A percentile compares a stretch with the other conserved stretches of the same genome.
These are phyloP conservation scores for Penicillium griseofulvum DNA, from an alignment of 2,329 filamentous ascomycete genomes.

Conservation along the genomic window DNA sequence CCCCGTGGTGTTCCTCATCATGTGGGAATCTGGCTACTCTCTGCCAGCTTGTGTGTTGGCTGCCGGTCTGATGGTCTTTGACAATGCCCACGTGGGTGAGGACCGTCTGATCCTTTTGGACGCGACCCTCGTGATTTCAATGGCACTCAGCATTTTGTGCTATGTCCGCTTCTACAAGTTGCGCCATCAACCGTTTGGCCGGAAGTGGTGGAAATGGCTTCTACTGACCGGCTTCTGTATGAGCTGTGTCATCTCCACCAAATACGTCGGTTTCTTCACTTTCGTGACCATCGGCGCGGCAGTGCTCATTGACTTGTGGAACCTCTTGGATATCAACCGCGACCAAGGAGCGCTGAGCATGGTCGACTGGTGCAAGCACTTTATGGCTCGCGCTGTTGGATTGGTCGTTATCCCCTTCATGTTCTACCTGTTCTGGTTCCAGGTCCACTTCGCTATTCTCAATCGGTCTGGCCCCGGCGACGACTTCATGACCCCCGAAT, in stretches of 20 bases:
- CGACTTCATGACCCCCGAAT: slow-evolving; percentile 97
- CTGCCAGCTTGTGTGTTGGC: slow-evolving; percentile 87
- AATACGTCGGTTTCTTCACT: slow-evolving; percentile 95
- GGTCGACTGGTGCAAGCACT: slow-evolving; percentile 81
- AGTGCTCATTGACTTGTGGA: slow-evolving; percentile 92
- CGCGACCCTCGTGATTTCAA: slow-evolving; percentile 88
- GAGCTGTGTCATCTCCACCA: slow-evolving; percentile 97
- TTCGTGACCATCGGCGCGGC: slow-evolving; percentile 96
- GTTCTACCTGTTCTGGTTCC: slow-evolving; percentile 99
- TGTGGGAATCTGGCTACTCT: slow-evolving; percentile 99
- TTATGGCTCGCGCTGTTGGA: slow-evolving; percentile 78
- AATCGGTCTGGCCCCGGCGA: slow-evolving; percentile 87
- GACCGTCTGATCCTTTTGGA: slow-evolving; percentile 93
- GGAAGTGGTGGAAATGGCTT: slow-evolving; percentile 99
- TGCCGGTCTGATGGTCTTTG: slow-evolving; percentile 81
- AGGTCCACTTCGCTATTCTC: slow-evolving; percentile 94
- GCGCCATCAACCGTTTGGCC: slow-evolving; percentile 79
- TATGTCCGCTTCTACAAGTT: slow-evolving; percentile 99
- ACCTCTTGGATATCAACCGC: slow-evolving; percentile 84
- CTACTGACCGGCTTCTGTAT: slow-evolving; percentile 89
- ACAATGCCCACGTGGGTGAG: slow-evolving; percentile 97
- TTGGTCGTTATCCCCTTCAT: slow-evolving; percentile 90
- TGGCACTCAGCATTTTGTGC: slow-evolving; percentile 89
- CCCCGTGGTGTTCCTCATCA: slow-evolving; percentile 90
- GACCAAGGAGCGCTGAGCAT: slow-evolving; percentile 76